Evolutionary conservation across 352 stramenopile genomes (phyloP).

Genomic region (Phytopythium oedochilum): DNA sequence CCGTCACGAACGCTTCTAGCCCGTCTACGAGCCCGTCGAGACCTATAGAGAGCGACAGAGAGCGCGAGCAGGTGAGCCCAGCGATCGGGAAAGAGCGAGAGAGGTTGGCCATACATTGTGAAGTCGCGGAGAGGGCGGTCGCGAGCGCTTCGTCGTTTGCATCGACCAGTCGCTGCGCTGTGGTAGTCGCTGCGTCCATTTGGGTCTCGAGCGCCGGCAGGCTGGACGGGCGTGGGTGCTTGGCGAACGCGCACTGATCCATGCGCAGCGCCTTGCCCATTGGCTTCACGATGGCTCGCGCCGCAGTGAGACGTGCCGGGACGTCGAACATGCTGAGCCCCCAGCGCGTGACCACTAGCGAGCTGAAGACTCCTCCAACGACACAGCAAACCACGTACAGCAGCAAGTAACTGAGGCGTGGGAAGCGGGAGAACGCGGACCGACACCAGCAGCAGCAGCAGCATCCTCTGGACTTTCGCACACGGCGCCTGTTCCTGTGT

Average conservation of each 20-base stretch:
- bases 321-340: constrained; percentile 22
- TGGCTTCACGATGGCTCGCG: constrained; percentile 24
- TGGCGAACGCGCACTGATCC: not conserved
- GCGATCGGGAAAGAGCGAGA: not conserved
- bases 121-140: constrained; percentile 12
- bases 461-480: not conserved
- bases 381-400: constrained; percentile 38
- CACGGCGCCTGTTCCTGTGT: not conserved
- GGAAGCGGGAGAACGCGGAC: constrained; percentile 34
- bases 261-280: constrained; percentile 17
- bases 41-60: not conserved
- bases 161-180: constrained; percentile 22
- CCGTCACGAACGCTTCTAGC: not conserved
- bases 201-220: constrained; percentile 19
- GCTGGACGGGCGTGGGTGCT: not conserved
- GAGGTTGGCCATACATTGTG: constrained; percentile 13
- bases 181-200: constrained; percentile 1
- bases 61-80: too few relatives aligned
- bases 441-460: not conserved
- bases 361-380: constrained; percentile 34
- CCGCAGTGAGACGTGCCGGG: constrained; percentile 17
- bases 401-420: constrained; percentile 48
- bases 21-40: not conserved
- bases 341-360: constrained; percentile 28
- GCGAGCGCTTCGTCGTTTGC: constrained; percentile 17